Evolutionary conservation across 495 filamentous ascomycete genomes (phyloP), one percentile per base, ranked within the genome.

Genomic region (Annulohypoxylon moriforme): DNA sequence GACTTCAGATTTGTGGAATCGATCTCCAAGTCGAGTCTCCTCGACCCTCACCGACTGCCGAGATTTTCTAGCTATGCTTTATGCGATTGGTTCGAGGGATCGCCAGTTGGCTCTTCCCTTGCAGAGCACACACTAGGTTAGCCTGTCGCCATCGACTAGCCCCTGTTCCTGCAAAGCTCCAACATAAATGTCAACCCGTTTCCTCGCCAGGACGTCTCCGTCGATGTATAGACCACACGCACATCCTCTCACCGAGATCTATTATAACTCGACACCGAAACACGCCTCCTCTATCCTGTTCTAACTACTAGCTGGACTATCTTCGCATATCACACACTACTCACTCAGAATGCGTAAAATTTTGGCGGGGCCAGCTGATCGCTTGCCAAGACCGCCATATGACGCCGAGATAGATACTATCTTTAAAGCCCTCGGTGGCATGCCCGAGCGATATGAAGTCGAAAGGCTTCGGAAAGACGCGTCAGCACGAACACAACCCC

Each of bases 341-440:
- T 69, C 56, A 36, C 60, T 70, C 71, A 74, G 27, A 14, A 74
- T 74, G 71, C 71, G 67, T 27, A 74, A 74, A 47, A 55, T 74
- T 67, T 62, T 78, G 74, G 71, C 76, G 67, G 73, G 70, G 63
- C 71, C 68, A 38, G 66, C 73, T 58, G 70, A 76, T 65, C 76
- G 71, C 66, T 64, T 68, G 66, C 68, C 76, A 62, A 76, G 76
- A 71, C 76, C 76, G 10, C 76, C 76, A 5, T 78, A 78, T 55
- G 76, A 78, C 25, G 57, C 66, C 47, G 74, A 73, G 65, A 78
- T 78, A 67, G 65, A 74, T 14, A 49, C 63, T 18, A 64, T 78
- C 22, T 66, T 73, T 27, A 67, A 70, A 25, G 71, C 73, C 11
- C 66, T 78, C 11, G 73, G 71, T 11, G 65, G 66, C 7, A 66